Percentiles rank a stretch among this genome's conserved stretches.
phyloP scores from a whole-genome alignment of 306 rosid species.

The Pterocarpus macrocarpus region DNA sequence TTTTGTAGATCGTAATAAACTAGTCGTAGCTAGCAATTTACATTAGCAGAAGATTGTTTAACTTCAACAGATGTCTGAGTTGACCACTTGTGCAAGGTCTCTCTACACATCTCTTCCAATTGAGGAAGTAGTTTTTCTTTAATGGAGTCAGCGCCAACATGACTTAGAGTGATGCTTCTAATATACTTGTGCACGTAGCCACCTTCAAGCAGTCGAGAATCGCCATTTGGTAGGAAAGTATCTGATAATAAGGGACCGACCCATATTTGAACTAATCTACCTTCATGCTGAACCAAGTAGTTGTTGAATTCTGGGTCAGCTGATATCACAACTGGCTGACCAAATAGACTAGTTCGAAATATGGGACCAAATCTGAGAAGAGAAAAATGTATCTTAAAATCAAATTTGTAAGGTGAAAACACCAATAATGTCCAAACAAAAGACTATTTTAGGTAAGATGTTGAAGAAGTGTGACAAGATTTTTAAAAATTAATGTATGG shows the following conservation, averaged over 20 bases:
- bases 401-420: no score
- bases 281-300: constrained; percentile 5
- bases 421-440: no score
- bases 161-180: background rate
- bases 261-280: background rate
- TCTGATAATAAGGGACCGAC: background rate
- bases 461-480: no score
- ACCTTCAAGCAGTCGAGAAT: no score
- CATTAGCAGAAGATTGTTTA: background rate
- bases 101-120: background rate
- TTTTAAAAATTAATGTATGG: no score
- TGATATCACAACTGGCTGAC: constrained; percentile 1
- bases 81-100: background rate
- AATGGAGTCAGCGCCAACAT: background rate
- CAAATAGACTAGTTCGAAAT: constrained; percentile 20
- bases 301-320: constrained; percentile 12
- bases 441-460: no score
- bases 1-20: no score
- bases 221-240: background rate
- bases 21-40: background rate
- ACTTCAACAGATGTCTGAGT: background rate
- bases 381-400: background rate
- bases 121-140: constrained; percentile 14
- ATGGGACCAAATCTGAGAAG: constrained; percentile 18
- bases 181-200: background rate